Evolutionary conservation across 139 green algal species (phyloP).

Genomic region (Chlamydomonas eustigma): DNA sequence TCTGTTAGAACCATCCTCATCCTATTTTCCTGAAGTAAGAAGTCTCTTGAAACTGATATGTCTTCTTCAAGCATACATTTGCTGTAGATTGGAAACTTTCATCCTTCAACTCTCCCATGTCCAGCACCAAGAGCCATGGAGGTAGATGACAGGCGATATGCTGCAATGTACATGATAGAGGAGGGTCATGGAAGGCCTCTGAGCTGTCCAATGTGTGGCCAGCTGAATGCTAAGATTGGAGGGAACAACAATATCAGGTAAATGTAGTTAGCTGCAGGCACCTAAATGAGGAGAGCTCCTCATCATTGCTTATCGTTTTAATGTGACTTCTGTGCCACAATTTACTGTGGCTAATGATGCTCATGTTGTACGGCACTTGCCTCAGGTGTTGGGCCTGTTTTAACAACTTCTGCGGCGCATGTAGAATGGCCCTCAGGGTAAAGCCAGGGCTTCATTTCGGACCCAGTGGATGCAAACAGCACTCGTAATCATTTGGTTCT

Average conservation of each 20-base stretch:
- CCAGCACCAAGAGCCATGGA: background rate
- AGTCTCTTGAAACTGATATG: no score
- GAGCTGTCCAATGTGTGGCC: background rate
- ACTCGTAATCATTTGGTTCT: no score
- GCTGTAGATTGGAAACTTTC: no score
- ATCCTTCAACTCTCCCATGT: background rate
- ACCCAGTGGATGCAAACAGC: background rate
- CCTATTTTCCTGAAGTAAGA: no score
- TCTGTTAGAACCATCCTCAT: no score
- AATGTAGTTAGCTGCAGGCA: background rate
- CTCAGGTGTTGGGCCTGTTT: background rate
- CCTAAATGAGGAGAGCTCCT: no score
- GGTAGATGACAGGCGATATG: background rate
- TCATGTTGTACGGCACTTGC: no score
- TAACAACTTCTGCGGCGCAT: background rate
- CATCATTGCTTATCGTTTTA: no score
- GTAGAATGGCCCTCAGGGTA: background rate
- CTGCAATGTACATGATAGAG: background rate
- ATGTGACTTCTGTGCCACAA: no score
- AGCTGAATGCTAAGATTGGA: conserved; percentile 1
- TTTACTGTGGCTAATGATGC: no score
- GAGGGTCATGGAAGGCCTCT: background rate
- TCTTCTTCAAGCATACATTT: no score
- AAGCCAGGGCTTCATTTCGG: background rate
- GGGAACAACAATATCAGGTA: background rate